phyloP scores from a whole-genome alignment of 306 rosid species.

The Oemleria cerasiformis region DNA sequence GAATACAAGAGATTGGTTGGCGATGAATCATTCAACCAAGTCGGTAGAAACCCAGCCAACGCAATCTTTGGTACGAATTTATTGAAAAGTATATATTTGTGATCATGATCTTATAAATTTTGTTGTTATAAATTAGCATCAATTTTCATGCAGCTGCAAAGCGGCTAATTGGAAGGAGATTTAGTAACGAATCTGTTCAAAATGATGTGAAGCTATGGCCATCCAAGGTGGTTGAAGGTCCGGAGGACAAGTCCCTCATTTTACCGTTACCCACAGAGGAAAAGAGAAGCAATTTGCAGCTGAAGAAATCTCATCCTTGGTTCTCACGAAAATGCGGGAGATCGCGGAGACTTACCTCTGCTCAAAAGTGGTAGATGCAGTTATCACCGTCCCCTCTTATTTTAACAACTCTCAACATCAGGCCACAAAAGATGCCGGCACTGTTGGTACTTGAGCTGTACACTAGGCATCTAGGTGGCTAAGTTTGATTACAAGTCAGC shows the following conservation, averaged over 20 bases:
- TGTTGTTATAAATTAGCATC: no score
- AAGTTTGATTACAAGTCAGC: neutral
- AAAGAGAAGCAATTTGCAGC: no score
- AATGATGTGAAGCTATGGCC: no score
- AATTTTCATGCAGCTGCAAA: neutral
- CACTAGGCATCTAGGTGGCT: neutral
- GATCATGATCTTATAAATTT: no score
- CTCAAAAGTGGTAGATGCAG: constrained; percentile 2
- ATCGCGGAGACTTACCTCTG: constrained; percentile 6
- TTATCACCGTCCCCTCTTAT: constrained; percentile 8
- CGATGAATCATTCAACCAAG: neutral
- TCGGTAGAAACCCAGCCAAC: neutral
- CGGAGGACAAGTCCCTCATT: neutral
- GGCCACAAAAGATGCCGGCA: constrained; percentile 5
- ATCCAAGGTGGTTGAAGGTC: no score
- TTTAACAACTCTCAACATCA: constrained; percentile 8
- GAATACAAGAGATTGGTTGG: neutral
- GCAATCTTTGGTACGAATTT: neutral
- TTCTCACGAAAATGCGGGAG: neutral
- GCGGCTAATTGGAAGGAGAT: neutral
- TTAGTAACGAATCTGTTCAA: neutral
- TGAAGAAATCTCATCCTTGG: neutral
- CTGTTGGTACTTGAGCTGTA: no score
- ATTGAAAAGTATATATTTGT: no score
- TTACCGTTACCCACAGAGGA: neutral